Percentiles rank a stretch among this genome's conserved stretches.
Evolutionary conservation across 768 basidiomycete species (phyloP).

Genomic region (Suillus brevipes): DNA sequence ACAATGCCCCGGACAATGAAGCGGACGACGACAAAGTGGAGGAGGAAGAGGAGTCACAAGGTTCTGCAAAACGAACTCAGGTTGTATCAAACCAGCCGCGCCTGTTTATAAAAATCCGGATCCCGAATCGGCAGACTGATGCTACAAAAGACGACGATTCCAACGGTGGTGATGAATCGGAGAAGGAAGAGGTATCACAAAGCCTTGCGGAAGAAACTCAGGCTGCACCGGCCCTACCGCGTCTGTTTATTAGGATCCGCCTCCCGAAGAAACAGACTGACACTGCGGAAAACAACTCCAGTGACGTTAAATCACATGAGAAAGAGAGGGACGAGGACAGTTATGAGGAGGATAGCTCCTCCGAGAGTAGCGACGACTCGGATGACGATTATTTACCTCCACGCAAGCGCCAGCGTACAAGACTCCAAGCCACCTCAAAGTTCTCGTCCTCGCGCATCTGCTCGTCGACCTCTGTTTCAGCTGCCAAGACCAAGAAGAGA

Average conservation of each 20-base stretch:
- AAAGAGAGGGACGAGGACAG: background rate
- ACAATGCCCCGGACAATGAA: background rate
- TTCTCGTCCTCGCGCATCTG: background rate
- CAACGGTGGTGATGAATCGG: too few species aligned
- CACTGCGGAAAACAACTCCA: background rate
- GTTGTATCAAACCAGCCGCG: background rate
- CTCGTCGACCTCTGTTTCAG: background rate
- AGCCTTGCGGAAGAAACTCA: too few species aligned
- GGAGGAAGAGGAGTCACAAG: background rate
- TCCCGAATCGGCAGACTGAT: too few species aligned
- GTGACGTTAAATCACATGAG: background rate
- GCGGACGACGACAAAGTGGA: background rate
- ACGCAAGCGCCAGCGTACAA: background rate
- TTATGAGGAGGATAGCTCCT: background rate
- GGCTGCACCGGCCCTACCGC: too few species aligned
- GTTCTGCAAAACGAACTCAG: background rate
- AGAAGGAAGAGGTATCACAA: too few species aligned
- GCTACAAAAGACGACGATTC: too few species aligned
- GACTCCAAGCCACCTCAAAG: background rate
- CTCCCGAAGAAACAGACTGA: background rate
- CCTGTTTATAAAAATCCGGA: background rate
- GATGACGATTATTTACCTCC: background rate
- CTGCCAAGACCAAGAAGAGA: background rate
- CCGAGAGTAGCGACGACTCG: background rate
- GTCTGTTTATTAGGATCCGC: too few species aligned